These are phyloP conservation scores for Tolypocladium endophyticum DNA, from an alignment of 2,329 filamentous ascomycete species.

Conservation along the genomic window DNA sequence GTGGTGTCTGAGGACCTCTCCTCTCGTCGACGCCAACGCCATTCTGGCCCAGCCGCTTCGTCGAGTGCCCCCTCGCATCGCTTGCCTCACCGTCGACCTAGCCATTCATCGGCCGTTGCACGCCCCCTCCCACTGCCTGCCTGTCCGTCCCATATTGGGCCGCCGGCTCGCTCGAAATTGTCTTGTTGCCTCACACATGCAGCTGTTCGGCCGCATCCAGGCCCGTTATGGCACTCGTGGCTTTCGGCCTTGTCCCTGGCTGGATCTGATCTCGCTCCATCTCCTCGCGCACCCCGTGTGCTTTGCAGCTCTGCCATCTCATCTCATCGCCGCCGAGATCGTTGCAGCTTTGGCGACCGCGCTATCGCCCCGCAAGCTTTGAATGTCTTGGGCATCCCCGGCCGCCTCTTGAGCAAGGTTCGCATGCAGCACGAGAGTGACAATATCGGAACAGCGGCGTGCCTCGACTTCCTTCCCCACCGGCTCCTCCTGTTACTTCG, in stretches of 20 bases:
- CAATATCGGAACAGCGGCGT: background rate
- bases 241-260: background rate
- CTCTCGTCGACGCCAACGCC: background rate
- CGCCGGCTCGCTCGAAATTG: background rate
- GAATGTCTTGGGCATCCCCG: background rate
- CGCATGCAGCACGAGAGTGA: background rate
- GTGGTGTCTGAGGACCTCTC: slow-evolving; percentile 1
- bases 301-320: background rate
- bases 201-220: background rate
- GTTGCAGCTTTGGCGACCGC: background rate
- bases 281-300: background rate
- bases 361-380: background rate
- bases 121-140: background rate
- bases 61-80: background rate
- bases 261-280: background rate
- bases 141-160: background rate
- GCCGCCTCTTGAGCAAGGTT: background rate
- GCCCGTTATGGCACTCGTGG: background rate
- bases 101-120: background rate
- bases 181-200: slow-evolving; percentile 1
- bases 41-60: background rate
- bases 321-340: background rate
- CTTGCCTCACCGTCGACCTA: background rate
- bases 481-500: background rate
- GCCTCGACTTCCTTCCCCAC: background rate